Base-by-base conservation (phyloP, 2,329 filamentous ascomycete genomes). In the Hymenoscyphus occultus region DNA sequence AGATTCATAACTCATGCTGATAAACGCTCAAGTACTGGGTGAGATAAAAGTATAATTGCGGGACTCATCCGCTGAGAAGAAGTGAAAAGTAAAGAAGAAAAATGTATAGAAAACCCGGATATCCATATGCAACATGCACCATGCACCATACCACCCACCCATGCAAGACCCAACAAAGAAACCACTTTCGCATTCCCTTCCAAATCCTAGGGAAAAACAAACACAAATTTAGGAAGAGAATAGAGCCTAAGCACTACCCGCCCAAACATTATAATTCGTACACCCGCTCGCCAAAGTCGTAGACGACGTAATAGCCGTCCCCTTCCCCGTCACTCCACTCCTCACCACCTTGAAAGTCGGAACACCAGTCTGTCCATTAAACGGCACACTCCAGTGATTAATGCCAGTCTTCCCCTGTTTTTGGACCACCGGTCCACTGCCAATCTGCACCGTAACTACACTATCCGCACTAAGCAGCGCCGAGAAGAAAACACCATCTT, bases 371-470 rank as follows among this genome's bases (percentile, higher is more conserved):
- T 72, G 65, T 5, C 76, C 75, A 51, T 71, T 68, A 61, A 78
- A 78, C 4, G 70, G 65, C 42, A 69, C 59, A 60, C 69, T 70
- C 68, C 70, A 72, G 59, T 72, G 70, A 60, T 74, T 74, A 19
- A 73, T 69, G 0, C 67, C 65, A 4, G 62, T 56, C 3, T 39
- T 35, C 14, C 72, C 72, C 10, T 63, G 12, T 10, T 69, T 68
- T 59, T 61, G 61, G 31, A 62, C 56, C 28, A 64, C 68, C 6
- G 69, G 35, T 28, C 66, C 62, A 48, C 58, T 66, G 3, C 76
- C 77, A 64, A 78, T 74, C 48, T 72, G 68, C 40, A 77, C 69
- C 0, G 65, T 74, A 5, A 75, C 74, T 7, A 67, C 70, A 1
- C 71, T 73, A 1, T 71, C 63, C 10, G 64, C 63, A 39, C 66